Conservation (phyloP, 1,139 yeast genomes). For the Diutina pseudorugosa region DNA sequence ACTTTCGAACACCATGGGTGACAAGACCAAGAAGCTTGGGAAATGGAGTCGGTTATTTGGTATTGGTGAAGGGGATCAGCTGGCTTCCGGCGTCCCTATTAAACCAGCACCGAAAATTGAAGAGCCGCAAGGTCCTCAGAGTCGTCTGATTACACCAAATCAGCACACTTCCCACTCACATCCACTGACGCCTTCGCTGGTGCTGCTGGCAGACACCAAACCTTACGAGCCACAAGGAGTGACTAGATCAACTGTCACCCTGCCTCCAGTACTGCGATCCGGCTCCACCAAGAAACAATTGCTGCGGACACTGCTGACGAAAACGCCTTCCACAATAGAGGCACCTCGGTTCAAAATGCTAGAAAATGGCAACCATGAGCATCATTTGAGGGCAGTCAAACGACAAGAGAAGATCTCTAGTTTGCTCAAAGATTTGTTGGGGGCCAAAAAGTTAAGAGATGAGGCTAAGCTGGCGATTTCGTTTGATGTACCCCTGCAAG, state of each 20-base stretch:
- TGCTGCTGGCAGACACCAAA: constrained; percentile 4
- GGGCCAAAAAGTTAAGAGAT: constrained; percentile 68
- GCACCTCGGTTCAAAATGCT: constrained; percentile 33
- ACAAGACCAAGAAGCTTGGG: not conserved
- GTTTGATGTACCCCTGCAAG: constrained; percentile 23
- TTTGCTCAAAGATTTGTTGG: constrained; percentile 78
- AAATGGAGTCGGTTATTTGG: constrained; percentile 1
- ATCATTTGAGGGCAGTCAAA: constrained; percentile 60
- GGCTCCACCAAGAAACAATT: not conserved
- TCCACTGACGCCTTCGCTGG: constrained; percentile 4
- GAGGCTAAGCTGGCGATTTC: constrained; percentile 85
- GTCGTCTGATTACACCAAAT: not conserved
- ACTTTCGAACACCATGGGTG: not conserved
- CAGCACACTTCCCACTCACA: not conserved
- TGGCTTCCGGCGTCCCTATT: not conserved
- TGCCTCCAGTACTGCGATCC: not conserved
- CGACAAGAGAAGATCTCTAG: constrained; percentile 81
- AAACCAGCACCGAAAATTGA: not conserved
- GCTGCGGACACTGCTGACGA: not conserved
- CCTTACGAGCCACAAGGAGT: not conserved
- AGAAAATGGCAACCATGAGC: constrained; percentile 69
- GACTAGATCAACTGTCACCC: not conserved
- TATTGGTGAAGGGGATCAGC: not conserved
- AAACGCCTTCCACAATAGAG: not conserved
- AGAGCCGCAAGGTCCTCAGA: not conserved